A percentile compares a stretch with the other conserved stretches of the same genome.
These are phyloP conservation scores for Polychytrium aggregatum DNA, from an alignment of 192 early-diverging fungal species.

Conservation along the genomic window DNA sequence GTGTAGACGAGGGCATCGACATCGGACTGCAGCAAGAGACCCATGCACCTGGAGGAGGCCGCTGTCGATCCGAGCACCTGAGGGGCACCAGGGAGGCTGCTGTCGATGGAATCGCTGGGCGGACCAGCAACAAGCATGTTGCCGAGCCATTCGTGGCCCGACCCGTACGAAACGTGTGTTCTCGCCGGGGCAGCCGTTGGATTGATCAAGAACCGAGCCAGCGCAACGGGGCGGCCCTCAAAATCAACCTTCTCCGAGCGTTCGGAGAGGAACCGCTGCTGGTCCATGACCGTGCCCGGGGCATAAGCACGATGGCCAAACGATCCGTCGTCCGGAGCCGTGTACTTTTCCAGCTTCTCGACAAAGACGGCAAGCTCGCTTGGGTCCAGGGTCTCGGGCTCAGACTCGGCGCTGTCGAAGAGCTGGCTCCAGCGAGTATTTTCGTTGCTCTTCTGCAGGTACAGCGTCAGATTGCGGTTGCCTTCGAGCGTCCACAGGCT, in stretches of 20 bases:
- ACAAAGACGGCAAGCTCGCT: slow-evolving; percentile 4
- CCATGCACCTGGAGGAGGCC: background rate
- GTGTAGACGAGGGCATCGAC: slow-evolving; percentile 4
- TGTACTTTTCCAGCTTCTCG: slow-evolving; percentile 18
- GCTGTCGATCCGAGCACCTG: too few relatives aligned
- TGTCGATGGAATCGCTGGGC: too few relatives aligned
- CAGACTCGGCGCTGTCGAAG: slow-evolving; percentile 7
- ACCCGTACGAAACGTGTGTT: slow-evolving; percentile 2
- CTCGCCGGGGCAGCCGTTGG: background rate
- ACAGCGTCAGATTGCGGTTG: slow-evolving; percentile 12
- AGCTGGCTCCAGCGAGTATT: slow-evolving; percentile 14
- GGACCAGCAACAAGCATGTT: too few relatives aligned
- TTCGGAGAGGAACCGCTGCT: slow-evolving; percentile 13
- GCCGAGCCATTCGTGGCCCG: slow-evolving; percentile 10
- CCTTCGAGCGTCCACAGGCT: slow-evolving; percentile 20
- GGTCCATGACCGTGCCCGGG: too few relatives aligned
- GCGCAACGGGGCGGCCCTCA: slow-evolving; percentile 5
- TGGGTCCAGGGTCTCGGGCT: slow-evolving; percentile 14
- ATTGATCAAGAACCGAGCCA: slow-evolving; percentile 1
- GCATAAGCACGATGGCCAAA: too few relatives aligned
- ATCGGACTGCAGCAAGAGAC: slow-evolving; percentile 5
- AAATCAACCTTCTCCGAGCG: slow-evolving; percentile 21
- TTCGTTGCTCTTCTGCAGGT: slow-evolving; percentile 8
- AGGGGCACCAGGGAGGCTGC: too few relatives aligned
- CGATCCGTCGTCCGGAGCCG: slow-evolving; percentile 2